phyloP scores from a whole-genome alignment of 1,139 yeast genomes.

The Diutina siamensis region DNA sequence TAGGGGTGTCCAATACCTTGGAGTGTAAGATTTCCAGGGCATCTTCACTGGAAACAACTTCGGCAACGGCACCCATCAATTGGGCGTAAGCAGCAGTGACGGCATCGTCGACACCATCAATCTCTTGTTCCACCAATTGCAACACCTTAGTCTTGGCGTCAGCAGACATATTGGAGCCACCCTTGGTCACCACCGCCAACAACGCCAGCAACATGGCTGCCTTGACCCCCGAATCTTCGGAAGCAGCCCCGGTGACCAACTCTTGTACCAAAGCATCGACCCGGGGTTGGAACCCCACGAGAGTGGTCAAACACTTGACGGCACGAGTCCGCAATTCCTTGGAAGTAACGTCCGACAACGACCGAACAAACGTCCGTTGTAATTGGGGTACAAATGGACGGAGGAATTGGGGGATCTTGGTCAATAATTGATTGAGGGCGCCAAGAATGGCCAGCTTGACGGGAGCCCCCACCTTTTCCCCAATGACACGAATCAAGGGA shows the following conservation, averaged over 20 bases:
- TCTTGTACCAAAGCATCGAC: conserved; percentile 89
- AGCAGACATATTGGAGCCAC: conserved; percentile 70
- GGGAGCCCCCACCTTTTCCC: conserved; percentile 85
- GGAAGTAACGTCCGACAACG: conserved; percentile 66
- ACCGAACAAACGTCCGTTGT: conserved; percentile 92
- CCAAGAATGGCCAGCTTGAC: conserved; percentile 84
- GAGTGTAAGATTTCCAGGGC: conserved; percentile 47
- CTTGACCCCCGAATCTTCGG: conserved; percentile 53
- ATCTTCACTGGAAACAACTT: conserved; percentile 53
- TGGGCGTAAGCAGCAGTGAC: conserved; percentile 58
- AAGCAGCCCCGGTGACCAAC: conserved; percentile 63
- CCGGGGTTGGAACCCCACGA: conserved; percentile 83
- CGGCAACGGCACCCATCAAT: conserved; percentile 57
- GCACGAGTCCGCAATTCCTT: conserved; percentile 73
- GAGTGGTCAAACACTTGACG: conserved; percentile 80
- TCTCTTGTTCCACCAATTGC: conserved; percentile 67
- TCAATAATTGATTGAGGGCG: conserved; percentile 69
- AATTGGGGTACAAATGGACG: conserved; percentile 96
- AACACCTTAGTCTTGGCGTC: conserved; percentile 58
- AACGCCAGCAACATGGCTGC: conserved; percentile 80
- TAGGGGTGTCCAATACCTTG: conserved; percentile 38
- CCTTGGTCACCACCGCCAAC: conserved; percentile 69
- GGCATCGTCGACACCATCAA: conserved; percentile 34
- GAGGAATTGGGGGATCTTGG: conserved; percentile 80
- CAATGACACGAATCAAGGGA: conserved; percentile 94